Conservation (phyloP, 208 protist genomes). For the Trypanosoma boissoni region DNA sequence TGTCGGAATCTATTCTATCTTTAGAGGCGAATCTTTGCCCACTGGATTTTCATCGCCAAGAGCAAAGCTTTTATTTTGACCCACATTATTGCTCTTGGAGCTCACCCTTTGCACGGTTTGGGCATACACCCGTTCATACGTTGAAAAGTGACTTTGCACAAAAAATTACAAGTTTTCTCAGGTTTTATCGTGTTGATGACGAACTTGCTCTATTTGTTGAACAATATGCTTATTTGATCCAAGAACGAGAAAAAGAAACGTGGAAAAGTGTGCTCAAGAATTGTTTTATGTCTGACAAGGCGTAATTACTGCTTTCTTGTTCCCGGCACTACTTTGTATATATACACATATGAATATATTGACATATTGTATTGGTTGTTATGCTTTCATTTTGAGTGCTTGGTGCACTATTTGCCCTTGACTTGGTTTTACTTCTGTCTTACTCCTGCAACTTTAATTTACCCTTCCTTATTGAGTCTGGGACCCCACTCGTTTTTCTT, state of each 20-base stretch:
- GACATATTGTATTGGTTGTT: neutral
- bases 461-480: neutral
- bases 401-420: no score
- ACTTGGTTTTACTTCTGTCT: no score
- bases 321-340: neutral
- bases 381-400: no score
- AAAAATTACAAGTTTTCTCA: conserved; percentile 25
- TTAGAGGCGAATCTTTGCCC: conserved; percentile 1
- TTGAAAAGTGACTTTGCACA: conserved; percentile 38
- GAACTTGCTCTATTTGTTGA: conserved; percentile 53
- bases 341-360: neutral
- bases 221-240: conserved; percentile 21
- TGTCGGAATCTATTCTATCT: conserved; percentile 28
- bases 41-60: conserved; percentile 13
- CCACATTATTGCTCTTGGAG: conserved; percentile 21
- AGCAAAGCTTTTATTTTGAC: conserved; percentile 26
- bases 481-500: neutral
- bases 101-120: conserved; percentile 43
- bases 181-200: conserved; percentile 49
- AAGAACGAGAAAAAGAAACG: conserved; percentile 16
- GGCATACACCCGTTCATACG: conserved; percentile 67
- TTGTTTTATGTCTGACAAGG: neutral
- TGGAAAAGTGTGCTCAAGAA: conserved; percentile 13
- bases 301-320: neutral
- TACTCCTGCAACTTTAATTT: neutral